Evolutionary conservation across 495 filamentous ascomycete genomes (phyloP), one percentile per base, ranked within the genome.

Genomic region (Hypoxylon lienhwacheense): DNA sequence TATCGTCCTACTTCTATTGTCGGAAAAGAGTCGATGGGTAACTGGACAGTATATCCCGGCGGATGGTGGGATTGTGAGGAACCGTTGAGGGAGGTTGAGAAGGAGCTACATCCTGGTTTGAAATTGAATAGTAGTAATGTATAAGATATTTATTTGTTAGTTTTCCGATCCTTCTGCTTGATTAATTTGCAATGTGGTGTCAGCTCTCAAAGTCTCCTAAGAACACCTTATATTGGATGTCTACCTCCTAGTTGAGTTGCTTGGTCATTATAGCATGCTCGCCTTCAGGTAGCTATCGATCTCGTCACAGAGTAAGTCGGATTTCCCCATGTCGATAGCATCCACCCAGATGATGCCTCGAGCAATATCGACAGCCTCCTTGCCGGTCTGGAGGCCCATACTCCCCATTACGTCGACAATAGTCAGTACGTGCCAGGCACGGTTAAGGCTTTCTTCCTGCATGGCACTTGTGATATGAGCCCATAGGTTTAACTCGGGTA

Each of bases 11-110:
- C 59, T 79, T n/a, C 33, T 81, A 7, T 70, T 66, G 7, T 70
- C 66, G 7, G 78, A 80, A 63, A 72, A 76, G 58, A 73, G 70
- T 33, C 61, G 73, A 5, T 79, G 77, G 78, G 66, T 81, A 29
- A 79, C 76, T 0, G 78, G 75, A 11, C 70, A 78, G 67, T 67
- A 64, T 37, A 68, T 81, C 28, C 70, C 71, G 34, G 72, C 70
- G 5, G 75, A 75, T 63, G 75, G 76, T 20, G 77, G 78, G 3
- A 65, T 70, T 16, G 56, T 33, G 19, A 49, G 53, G 19, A 37
- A 11, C 10, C 25, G 10, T 31, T 44, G 14, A 29, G 24, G 17
- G 14, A 26, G 16, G 6, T 29, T 12, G 16, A 31, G 24, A 15
- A 24, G 36, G 26, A 19, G 20, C 2, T 4, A 7, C 8, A n/a